Base-by-base conservation (phyloP, 208 protist species). In the Trypanosoma conorhini region DNA sequence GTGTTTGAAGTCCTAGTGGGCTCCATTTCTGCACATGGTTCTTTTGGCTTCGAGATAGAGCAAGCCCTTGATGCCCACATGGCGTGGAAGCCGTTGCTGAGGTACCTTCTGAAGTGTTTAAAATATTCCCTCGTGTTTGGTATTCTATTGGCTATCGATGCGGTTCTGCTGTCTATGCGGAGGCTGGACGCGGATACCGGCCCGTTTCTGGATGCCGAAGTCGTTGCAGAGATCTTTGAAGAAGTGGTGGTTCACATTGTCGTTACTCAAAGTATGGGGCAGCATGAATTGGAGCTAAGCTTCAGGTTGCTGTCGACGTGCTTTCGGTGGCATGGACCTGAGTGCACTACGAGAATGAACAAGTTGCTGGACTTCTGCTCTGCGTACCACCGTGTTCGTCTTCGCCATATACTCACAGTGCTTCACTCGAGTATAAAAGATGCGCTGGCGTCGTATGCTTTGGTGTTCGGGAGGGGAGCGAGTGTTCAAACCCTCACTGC, bases 371-470 rank as follows among this genome's bases (percentile, higher is more conserved):
- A 88, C 51, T 85, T 86, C 62, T 94, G 85, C 67, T 88, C 87
- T 19, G 91, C 91, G 12, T 94, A 96, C 68, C 91, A 96, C 62
- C 86, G 91, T n/a, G 91, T 96, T 61, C 88, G 91, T 22, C 69
- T 96, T 58, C 88, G 91, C 15, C 76, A 83, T 55, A 89, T 92
- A 44, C 64, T 82, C 44, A 84, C 79, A 51, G 66, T 86, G 0
- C 57, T 95, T 22, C 75, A 70, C 28, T 72, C 79, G 21, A 76
- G 80, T 28, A 75, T 59, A 15, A 65, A 46, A 46, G 80, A 92
- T 65, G 61, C 82, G 33, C 63, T 87, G 33, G 63, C 72, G 52
- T 73, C 75, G 52, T 94, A 92, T 65, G 65, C 86, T 40, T 66
- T 78, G 13, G 85, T 92, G 33, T 95, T 95, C 80, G 89, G 86